Conservation (phyloP, 306 rosid species). For the Casuarina glauca region DNA sequence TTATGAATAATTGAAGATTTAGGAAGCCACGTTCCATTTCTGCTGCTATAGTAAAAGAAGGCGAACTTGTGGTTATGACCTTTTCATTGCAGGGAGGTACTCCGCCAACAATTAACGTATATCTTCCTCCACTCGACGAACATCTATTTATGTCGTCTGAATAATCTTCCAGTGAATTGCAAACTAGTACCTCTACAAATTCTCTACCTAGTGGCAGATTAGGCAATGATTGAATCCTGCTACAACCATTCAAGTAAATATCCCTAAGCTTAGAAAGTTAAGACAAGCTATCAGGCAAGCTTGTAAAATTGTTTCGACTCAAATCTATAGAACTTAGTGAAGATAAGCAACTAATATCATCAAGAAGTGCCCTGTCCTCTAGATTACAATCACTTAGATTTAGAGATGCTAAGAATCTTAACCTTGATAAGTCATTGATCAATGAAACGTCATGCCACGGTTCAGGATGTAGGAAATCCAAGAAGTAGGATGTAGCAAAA, state of each 20-base stretch:
- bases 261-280: slow-evolving; percentile 15
- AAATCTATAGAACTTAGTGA: background rate
- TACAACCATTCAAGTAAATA: background rate
- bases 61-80: no score
- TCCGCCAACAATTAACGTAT: background rate
- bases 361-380: background rate
- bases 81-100: no score
- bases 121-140: background rate
- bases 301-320: background rate
- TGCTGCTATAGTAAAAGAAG: no score
- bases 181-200: background rate
- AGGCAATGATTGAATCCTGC: background rate
- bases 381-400: slow-evolving; percentile 25
- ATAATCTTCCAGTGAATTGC: background rate
- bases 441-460: no score
- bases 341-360: slow-evolving; percentile 2
- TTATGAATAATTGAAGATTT: no score
- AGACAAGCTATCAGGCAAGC: background rate
- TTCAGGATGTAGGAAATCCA: no score
- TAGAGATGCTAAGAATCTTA: slow-evolving; percentile 1
- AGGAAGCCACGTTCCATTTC: no score
- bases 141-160: background rate
- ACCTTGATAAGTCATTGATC: background rate
- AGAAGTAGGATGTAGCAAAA: no score
- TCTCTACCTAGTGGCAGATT: background rate